Evolutionary conservation across 73 alveolate genomes (phyloP).

Genomic region (Blepharisma japonicum): DNA sequence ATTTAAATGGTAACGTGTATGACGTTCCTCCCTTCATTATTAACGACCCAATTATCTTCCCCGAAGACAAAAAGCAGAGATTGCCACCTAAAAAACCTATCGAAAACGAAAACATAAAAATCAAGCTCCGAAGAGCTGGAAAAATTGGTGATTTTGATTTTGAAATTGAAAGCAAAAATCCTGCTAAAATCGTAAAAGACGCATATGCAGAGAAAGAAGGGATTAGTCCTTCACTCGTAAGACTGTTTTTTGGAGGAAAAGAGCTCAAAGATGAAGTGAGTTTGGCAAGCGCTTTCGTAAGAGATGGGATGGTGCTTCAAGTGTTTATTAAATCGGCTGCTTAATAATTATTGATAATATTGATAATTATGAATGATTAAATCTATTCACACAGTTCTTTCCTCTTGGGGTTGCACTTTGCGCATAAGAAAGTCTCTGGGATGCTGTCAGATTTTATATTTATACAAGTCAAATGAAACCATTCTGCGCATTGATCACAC

Average conservation of each 20-base stretch:
- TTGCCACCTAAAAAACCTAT: too few species aligned
- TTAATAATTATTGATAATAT: too few species aligned
- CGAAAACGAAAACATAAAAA: not conserved
- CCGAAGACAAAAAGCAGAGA: not conserved
- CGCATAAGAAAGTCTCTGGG: too few species aligned
- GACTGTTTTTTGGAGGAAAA: not conserved
- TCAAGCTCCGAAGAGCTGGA: conserved; percentile 13
- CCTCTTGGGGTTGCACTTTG: too few species aligned
- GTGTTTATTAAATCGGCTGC: not conserved
- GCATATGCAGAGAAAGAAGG: not conserved
- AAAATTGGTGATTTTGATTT: not conserved
- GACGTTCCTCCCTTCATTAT: not conserved
- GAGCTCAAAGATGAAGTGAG: not conserved
- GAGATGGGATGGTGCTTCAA: not conserved
- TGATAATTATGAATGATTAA: too few species aligned
- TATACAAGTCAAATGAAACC: too few species aligned
- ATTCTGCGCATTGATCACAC: too few species aligned
- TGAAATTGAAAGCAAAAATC: not conserved
- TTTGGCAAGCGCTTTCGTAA: not conserved
- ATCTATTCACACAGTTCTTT: too few species aligned
- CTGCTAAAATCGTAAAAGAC: not conserved
- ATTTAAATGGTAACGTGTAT: not conserved
- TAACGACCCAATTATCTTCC: not conserved
- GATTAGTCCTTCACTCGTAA: not conserved
- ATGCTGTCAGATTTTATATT: too few species aligned